These are phyloP conservation scores for Cylindrotheca fusiformis DNA, from an alignment of 108 stramenopile species.

Conservation along the genomic window DNA sequence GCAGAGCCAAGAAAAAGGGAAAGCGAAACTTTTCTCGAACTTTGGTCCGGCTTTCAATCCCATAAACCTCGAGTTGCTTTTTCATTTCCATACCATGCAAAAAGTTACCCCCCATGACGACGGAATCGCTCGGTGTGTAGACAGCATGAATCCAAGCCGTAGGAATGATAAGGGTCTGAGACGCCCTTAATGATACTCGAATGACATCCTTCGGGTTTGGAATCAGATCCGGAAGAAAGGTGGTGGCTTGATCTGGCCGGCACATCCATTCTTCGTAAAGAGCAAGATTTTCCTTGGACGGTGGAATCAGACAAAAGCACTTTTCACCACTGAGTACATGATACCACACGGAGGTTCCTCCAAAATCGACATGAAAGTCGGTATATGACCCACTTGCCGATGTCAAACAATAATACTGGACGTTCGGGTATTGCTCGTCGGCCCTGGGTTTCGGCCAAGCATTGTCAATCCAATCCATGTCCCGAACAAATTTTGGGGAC, in stretches of 20 bases:
- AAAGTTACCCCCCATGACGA: slow-evolving; percentile 93
- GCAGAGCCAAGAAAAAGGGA: slow-evolving; percentile 40
- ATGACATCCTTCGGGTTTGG: slow-evolving; percentile 24
- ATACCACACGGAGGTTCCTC: slow-evolving; percentile 94
- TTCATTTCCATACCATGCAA: slow-evolving; percentile 55
- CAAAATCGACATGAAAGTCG: slow-evolving; percentile 96
- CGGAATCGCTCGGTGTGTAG: slow-evolving; percentile 79
- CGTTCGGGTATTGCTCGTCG: slow-evolving; percentile 41
- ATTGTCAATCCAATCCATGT: slow-evolving; percentile 77
- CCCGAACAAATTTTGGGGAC: slow-evolving; percentile 74
- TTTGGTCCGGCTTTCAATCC: slow-evolving; percentile 42
- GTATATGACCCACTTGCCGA: slow-evolving; percentile 80
- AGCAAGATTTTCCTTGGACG: slow-evolving; percentile 65
- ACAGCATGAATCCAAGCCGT: slow-evolving; percentile 95
- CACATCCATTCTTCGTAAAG: slow-evolving; percentile 84
- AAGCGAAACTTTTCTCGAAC: slow-evolving; percentile 53
- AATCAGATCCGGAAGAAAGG: slow-evolving; percentile 56
- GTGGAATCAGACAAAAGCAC: slow-evolving; percentile 74
- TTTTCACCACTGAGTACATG: slow-evolving; percentile 85
- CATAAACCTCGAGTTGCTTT: slow-evolving; percentile 47
- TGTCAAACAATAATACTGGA: slow-evolving; percentile 90
- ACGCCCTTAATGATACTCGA: slow-evolving; percentile 46
- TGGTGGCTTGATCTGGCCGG: slow-evolving; percentile 44
- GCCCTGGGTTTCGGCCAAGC: slow-evolving; percentile 55
- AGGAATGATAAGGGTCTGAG: slow-evolving; percentile 87